Evolutionary conservation across 371 early-diverging fungal species (phyloP), one percentile per base, ranked within the genome.

Genomic region (Dinochytrium kinnereticum): DNA sequence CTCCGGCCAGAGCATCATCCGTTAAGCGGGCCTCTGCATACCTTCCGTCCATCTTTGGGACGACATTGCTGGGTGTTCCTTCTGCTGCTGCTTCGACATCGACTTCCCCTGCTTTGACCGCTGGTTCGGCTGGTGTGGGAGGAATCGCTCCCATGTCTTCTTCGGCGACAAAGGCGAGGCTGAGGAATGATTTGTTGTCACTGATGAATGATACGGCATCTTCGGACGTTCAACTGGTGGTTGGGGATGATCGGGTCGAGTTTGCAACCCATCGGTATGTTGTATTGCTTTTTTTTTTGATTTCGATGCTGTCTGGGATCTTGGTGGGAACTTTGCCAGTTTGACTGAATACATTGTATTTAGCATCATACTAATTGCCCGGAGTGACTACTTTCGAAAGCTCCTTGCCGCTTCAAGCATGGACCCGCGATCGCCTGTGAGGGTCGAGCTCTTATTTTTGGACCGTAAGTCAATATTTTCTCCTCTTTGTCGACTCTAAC

Each of bases 161-260:
- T 31, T 61, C 30, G 19, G 10, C 61, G 34, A 61, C 61, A 15
- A 39, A 66, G 66, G 28, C 44, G 19, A 3, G 66, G 10, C 66
- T 66, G 2, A 5, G 66, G n/a, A 66, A 66, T 37, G 75, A 75
- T 50, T n/a, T 76, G 30, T 57, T 71, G 19, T n/a, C 59, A 13
- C 38, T 76, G 28, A 50, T 76, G 26, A 34, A 51, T 24, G 34
- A 51, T 24, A 59, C 33, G 7, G n/a, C 31, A 3, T 10, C 44
- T 7, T 33, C 71, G 1, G 76, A 76, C 34, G 68, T 68, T 26
- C 1, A 30, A 17, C 33, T 76, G 2, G 37, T 69, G 36, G 76
- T 76, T 28, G 76, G 76, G 1, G 57, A 67, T 13, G 76, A 76
- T 68, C 40, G 64, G 19, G 72, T 71, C 19, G 71, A 67, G 24